Conservation (phyloP, 2,329 filamentous ascomycete species). For the Penicillium olsonii region DNA sequence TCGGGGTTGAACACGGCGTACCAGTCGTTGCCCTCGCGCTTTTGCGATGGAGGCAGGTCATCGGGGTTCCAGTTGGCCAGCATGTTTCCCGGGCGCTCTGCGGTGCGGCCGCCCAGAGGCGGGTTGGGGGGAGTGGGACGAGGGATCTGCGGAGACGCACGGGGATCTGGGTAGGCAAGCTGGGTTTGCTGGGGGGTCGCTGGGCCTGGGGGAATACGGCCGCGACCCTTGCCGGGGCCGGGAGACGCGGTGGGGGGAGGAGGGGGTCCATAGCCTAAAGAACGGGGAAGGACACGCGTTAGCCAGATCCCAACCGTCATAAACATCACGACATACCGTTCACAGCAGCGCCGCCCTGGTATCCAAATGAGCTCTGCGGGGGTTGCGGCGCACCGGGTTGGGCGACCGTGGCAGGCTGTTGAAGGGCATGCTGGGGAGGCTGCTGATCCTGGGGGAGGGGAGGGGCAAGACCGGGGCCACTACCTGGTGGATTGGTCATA, state of each 20-base stretch:
- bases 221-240: constrained; percentile 74
- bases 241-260: constrained; percentile 84
- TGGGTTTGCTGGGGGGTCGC: constrained; percentile 92
- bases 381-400: constrained; percentile 68
- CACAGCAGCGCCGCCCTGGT: constrained; percentile 64
- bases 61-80: constrained; percentile 87
- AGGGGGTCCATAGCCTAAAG: constrained; percentile 73
- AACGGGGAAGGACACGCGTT: constrained; percentile 43
- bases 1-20: constrained; percentile 95
- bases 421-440: constrained; percentile 59
- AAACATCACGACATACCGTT: constrained; percentile 56
- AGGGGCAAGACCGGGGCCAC: constrained; percentile 78
- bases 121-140: constrained; percentile 71
- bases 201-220: constrained; percentile 64
- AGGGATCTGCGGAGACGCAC: constrained; percentile 81
- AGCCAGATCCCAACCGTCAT: constrained; percentile 45
- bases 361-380: constrained; percentile 68
- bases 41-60: constrained; percentile 78
- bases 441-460: constrained; percentile 69
- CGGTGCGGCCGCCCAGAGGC: constrained; percentile 40
- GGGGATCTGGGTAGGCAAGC: constrained; percentile 79
- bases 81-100: constrained; percentile 62
- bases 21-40: constrained; percentile 90
- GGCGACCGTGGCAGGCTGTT: constrained; percentile 60
- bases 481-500: constrained; percentile 87